Evolutionary conservation across 2,329 filamentous ascomycete genomes (phyloP).

Genomic region (Cercospora citrullina): DNA sequence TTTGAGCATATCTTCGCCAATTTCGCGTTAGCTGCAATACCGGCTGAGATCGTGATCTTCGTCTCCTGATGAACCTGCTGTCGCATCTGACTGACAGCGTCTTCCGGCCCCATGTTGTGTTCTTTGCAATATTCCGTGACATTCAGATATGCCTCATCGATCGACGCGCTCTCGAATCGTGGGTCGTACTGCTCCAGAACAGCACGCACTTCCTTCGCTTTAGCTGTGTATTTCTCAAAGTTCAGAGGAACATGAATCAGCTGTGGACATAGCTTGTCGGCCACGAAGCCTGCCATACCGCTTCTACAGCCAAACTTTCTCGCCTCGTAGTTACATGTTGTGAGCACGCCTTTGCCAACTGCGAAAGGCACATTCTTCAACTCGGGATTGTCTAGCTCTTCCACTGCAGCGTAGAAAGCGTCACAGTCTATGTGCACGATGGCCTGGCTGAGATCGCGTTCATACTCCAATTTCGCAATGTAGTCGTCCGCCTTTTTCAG

Average conservation of each 20-base stretch:
- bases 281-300: slow-evolving; percentile 95
- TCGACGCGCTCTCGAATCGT: slow-evolving; percentile 87
- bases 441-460: slow-evolving; percentile 77
- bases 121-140: slow-evolving; percentile 79
- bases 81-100: slow-evolving; percentile 75
- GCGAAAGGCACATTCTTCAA: slow-evolving; percentile 85
- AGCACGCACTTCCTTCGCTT: slow-evolving; percentile 81
- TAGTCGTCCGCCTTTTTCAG: slow-evolving; percentile 76
- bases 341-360: slow-evolving; percentile 73
- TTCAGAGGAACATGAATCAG: slow-evolving; percentile 81
- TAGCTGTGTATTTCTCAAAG: slow-evolving; percentile 86
- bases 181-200: slow-evolving; percentile 86
- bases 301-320: slow-evolving; percentile 87
- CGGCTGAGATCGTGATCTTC: slow-evolving; percentile 86
- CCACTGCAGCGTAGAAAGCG: slow-evolving; percentile 94
- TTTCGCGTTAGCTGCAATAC: slow-evolving; percentile 89
- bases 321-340: slow-evolving; percentile 83
- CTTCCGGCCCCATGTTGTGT: slow-evolving; percentile 67
- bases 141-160: slow-evolving; percentile 95
- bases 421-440: slow-evolving; percentile 96
- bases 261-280: slow-evolving; percentile 87
- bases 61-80: slow-evolving; percentile 72
- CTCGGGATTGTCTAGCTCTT: slow-evolving; percentile 73
- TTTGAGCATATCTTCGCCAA: slow-evolving; percentile 96
- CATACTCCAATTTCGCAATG: slow-evolving; percentile 74